phyloP scores from a whole-genome alignment of 106 monocot genomes.

The Platanthera zijinensis region DNA sequence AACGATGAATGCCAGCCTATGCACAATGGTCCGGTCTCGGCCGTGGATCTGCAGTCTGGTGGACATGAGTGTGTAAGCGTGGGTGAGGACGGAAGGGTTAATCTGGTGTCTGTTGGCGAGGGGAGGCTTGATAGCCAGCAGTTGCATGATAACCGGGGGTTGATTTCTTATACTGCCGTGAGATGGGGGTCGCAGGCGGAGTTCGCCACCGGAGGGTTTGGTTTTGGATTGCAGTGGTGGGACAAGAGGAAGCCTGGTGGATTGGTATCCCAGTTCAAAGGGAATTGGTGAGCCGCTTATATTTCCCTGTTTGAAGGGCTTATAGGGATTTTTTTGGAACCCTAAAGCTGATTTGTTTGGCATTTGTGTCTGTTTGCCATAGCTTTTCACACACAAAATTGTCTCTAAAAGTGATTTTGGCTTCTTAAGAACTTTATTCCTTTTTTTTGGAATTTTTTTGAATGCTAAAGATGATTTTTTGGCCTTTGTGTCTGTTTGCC shows the following conservation, averaged over 20 bases:
- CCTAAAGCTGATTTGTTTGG: not conserved
- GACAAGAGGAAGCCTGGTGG: conserved; percentile 68
- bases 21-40: conserved; percentile 37
- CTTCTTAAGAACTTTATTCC: too few relatives aligned
- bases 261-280: conserved; percentile 57
- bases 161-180: conserved; percentile 65
- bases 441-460: too few relatives aligned
- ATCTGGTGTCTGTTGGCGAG: conserved; percentile 52
- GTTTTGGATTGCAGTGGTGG: conserved; percentile 83
- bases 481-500: too few relatives aligned
- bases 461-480: too few relatives aligned
- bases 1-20: conserved; percentile 10
- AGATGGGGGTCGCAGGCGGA: conserved; percentile 70
- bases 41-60: conserved; percentile 39
- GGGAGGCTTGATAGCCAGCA: conserved; percentile 33
- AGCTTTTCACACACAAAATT: too few relatives aligned
- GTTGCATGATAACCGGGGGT: conserved; percentile 47
- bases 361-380: not conserved
- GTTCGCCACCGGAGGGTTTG: conserved; percentile 77
- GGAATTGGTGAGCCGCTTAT: conserved; percentile 48
- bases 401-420: too few relatives aligned
- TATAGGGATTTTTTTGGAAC: not conserved
- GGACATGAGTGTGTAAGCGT: conserved; percentile 62
- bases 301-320: not conserved
- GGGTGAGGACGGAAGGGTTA: conserved; percentile 86